Evolutionary conservation across 1,139 yeast species (phyloP).

Genomic region (Candida neerlandica): DNA sequence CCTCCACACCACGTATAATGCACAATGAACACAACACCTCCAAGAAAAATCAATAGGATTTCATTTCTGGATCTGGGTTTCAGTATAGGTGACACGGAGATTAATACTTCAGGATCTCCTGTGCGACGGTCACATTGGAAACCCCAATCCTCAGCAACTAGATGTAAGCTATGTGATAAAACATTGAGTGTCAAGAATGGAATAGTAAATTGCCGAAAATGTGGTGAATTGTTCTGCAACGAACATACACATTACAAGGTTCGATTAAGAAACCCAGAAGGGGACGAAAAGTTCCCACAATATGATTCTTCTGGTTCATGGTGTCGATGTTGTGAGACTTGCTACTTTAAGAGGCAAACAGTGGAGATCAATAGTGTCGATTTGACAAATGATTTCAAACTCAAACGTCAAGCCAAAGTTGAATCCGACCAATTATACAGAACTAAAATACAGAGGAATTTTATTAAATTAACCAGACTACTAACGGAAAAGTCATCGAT

Average conservation of each 20-base stretch:
- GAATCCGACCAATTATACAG: constrained; percentile 51
- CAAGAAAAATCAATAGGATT: constrained; percentile 30
- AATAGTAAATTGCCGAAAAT: constrained; percentile 61
- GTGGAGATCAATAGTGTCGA: constrained; percentile 55
- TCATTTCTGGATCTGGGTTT: constrained; percentile 42
- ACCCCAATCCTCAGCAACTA: constrained; percentile 37
- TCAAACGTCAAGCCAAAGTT: constrained; percentile 39
- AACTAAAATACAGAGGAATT: constrained; percentile 64
- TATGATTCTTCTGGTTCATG: constrained; percentile 55
- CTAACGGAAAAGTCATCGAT: constrained; percentile 19
- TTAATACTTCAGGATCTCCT: constrained; percentile 7
- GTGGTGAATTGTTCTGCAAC: constrained; percentile 74
- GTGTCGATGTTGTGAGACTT: constrained; percentile 68
- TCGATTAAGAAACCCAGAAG: constrained; percentile 41
- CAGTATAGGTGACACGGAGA: constrained; percentile 24
- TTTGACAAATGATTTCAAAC: constrained; percentile 45
- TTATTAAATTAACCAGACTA: constrained; percentile 46
- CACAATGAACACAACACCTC: constrained; percentile 12
- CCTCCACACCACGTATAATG: not conserved
- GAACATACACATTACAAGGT: constrained; percentile 61
- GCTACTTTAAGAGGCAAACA: constrained; percentile 48
- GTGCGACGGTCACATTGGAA: constrained; percentile 69
- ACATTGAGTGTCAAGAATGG: constrained; percentile 52
- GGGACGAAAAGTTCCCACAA: constrained; percentile 34
- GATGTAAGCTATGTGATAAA: constrained; percentile 46